These are phyloP conservation scores for Gonapodya sp. DNA, from an alignment of 192 early-diverging fungal genomes.

Conservation along the genomic window DNA sequence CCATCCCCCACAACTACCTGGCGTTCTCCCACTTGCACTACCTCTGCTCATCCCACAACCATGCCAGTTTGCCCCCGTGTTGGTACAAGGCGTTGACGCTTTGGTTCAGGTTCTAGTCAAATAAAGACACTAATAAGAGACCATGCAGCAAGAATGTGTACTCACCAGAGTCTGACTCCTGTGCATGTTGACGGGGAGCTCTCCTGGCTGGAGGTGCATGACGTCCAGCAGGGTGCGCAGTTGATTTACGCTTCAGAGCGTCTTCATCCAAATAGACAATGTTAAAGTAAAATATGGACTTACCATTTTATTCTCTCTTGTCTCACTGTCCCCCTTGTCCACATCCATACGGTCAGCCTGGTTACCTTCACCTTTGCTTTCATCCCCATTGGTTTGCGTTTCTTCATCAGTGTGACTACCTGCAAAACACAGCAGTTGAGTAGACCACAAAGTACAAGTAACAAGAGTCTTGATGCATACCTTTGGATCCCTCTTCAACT, in stretches of 20 bases:
- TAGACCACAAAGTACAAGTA: neutral
- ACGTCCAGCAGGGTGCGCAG: neutral
- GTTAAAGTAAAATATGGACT: neutral
- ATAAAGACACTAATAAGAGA: conserved; percentile 2
- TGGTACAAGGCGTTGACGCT: neutral
- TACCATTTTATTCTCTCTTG: neutral
- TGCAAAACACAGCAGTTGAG: neutral
- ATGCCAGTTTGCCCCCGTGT: neutral
- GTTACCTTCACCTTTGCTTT: neutral
- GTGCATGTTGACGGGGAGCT: neutral
- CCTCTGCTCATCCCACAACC: neutral
- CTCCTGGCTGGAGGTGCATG: neutral
- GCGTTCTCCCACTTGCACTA: neutral
- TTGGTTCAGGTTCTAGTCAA: neutral
- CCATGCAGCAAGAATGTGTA: neutral
- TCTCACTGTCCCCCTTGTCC: neutral
- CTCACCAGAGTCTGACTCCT: neutral
- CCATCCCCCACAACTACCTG: neutral
- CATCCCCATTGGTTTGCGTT: neutral
- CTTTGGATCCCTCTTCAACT: neutral
- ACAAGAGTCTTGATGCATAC: neutral
- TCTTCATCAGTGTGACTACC: neutral
- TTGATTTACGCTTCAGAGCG: neutral
- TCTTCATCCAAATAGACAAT: neutral
- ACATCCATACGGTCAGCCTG: neutral